Base-by-base conservation (phyloP, 2,329 filamentous ascomycete species). In the Drechslerella dactyloides region DNA sequence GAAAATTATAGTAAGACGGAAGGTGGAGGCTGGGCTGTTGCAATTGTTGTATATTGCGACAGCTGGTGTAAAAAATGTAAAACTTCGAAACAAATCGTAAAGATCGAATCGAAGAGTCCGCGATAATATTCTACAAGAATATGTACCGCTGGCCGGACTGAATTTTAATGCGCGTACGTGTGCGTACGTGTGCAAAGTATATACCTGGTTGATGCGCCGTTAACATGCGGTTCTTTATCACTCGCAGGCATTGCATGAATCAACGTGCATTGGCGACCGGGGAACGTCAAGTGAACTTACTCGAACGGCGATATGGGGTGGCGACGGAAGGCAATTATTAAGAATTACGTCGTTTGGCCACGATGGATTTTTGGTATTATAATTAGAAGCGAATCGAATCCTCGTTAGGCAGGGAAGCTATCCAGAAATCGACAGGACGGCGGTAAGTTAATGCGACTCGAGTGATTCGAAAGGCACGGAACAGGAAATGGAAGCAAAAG, bases 21-120 rank as follows among this genome's bases (percentile, higher is more conserved):
- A 42, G 37, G n/a, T 17, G 13, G n/a, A 15, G 3, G 27, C 3
- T 33, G 27, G n/a, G 27, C 27, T 33, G 27, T 8, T 33, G 27
- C 27, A 33, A 53, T 8, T 58, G 77, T 79, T 75, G 82, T 78
- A 52, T 80, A 78, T 82, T 81, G 27, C 27, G 3, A 33, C 27
- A 33, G 27, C 27, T 33, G 27, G 27, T 8, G 27, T 33, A 33
- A 8, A 33, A 4, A 8, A 33, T 23, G 56, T 48, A 42, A 17
- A 17, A 17, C n/a, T 40, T 65, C 59, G 65, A 58, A 65, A 75
- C 74, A 76, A 75, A 78, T 79, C 61, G 63, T 76, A 73, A 33
- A 69, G 61, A 69, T 64, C 64, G 68, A 42, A 74, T 74, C 60
- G 75, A 76, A 73, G 68, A 75, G 61, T 66, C 62, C 65, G 27